phyloP scores from a whole-genome alignment of 176 grass and related monocot genomes.

The Tillandsia leiboldiana region DNA sequence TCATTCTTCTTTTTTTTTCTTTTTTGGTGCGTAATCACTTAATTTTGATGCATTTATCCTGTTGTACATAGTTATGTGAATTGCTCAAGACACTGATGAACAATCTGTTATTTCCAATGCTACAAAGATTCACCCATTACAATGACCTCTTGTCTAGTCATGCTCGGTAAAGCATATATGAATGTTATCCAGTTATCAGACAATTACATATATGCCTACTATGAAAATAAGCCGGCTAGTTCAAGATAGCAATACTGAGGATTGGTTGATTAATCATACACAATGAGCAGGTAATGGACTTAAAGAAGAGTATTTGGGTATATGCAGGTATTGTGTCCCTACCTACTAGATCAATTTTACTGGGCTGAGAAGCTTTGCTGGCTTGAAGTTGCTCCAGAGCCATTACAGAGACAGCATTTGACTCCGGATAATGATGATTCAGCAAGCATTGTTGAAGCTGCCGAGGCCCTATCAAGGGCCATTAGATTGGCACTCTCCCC shows the following conservation, averaged over 20 bases:
- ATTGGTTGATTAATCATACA: not conserved
- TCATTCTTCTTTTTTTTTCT: not conserved
- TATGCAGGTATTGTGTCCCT: constrained; percentile 66
- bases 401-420: constrained; percentile 45
- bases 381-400: constrained; percentile 55
- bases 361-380: constrained; percentile 80
- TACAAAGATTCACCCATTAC: not conserved
- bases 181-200: not conserved
- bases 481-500: constrained; percentile 42
- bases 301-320: not conserved
- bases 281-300: not conserved
- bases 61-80: not conserved
- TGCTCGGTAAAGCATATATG: not conserved
- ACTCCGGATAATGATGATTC: constrained; percentile 36
- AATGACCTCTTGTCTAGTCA: not conserved
- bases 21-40: not conserved
- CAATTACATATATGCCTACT: not conserved
- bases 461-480: constrained; percentile 41
- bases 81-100: not conserved
- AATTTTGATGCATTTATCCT: not conserved
- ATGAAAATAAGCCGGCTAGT: not conserved
- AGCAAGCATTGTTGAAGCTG: constrained; percentile 24
- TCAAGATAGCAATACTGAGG: no score
- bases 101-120: not conserved
- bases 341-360: constrained; percentile 87